These are phyloP conservation scores for Apiospora rasikravindrae DNA, from an alignment of 2,329 filamentous ascomycete species.

Conservation along the genomic window DNA sequence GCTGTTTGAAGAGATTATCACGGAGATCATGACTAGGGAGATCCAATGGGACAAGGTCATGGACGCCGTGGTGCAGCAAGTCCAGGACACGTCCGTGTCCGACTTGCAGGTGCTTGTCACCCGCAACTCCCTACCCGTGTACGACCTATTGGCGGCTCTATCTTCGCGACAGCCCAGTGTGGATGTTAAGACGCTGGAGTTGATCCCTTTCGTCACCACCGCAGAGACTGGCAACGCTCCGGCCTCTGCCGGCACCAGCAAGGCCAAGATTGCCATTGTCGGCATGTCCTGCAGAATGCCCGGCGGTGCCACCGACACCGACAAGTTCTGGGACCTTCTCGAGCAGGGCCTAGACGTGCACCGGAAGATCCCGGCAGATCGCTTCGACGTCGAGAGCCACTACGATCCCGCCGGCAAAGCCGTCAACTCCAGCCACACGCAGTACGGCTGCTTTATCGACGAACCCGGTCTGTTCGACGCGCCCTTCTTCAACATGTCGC, in stretches of 20 bases:
- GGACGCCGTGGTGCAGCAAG: slow-evolving; percentile 30
- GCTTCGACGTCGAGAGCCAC: slow-evolving; percentile 21
- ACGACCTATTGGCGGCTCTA: slow-evolving; percentile 33
- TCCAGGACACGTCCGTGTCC: slow-evolving; percentile 23
- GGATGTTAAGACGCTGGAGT: slow-evolving; percentile 17
- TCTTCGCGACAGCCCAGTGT: slow-evolving; percentile 22
- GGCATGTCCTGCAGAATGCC: slow-evolving; percentile 70
- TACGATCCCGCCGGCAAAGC: slow-evolving; percentile 63
- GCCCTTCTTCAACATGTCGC: slow-evolving; percentile 24
- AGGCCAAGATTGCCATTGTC: slow-evolving; percentile 69
- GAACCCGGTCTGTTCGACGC: slow-evolving; percentile 22
- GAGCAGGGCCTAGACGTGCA: slow-evolving; percentile 67
- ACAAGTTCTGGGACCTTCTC: slow-evolving; percentile 68
- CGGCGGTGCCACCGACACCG: slow-evolving; percentile 61
- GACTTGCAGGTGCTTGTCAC: slow-evolving; percentile 34
- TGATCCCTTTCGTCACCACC: slow-evolving; percentile 32
- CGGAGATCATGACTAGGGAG: slow-evolving; percentile 37
- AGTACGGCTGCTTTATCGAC: slow-evolving; percentile 26
- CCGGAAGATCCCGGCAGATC: slow-evolving; percentile 39
- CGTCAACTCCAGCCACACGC: slow-evolving; percentile 22
- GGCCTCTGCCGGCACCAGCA: background rate
- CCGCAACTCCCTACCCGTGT: slow-evolving; percentile 34
- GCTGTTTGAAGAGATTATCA: slow-evolving; percentile 34
- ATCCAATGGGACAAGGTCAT: slow-evolving; percentile 39
- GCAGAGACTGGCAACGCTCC: no score